Evolutionary conservation across 768 basidiomycete genomes (phyloP), one percentile per base, ranked within the genome.

Genomic region (Naganishia vishniacii): DNA sequence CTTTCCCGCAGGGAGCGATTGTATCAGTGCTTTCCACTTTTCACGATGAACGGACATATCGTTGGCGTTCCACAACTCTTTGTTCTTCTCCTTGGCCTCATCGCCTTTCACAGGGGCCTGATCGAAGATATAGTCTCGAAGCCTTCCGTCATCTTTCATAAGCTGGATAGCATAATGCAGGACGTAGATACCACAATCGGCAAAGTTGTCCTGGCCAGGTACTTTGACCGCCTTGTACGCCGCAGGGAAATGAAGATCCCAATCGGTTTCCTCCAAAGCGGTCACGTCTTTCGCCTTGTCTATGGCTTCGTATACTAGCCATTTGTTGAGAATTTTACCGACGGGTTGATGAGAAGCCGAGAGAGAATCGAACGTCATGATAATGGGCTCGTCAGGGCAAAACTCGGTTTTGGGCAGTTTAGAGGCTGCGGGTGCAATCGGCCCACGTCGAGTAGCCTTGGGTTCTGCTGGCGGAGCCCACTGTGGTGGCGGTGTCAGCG

Each of bases 161-260:
- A 56, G 25, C 13, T 41, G 37, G 2, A 56, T 41, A 18, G 53
- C 53, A 56, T 90, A 90, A 72, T 98, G 91, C 12, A 98, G 80
- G 13, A 98, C 81, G 75, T 89, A 99, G 29, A 95, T 74, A 6
- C 95, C 95, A 69, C 95, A 99, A 75, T 97, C 93, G 71, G 86
- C 89, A 67, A 81, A 89, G 73, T 98, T 97, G 16, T 85, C 84
- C 73, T 99, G 95, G 25, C 80, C 79, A 3, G 94, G 94, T 3
- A 92, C 89, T 90, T 94, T 68, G 12, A 62, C 12, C n/a, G 40
- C 37, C 29, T 13, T 34, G 29, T 76, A 78, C 7, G 77, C 76
- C 0, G 65, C 34, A 6, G 79, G 74, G 32, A 74, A 70, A 1
- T 80, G 76, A 0, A 42, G 29, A 16, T 63, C 49, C 25, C 61